These are phyloP conservation scores for Fusarium udum DNA, from an alignment of 2,329 filamentous ascomycete genomes.

Conservation along the genomic window DNA sequence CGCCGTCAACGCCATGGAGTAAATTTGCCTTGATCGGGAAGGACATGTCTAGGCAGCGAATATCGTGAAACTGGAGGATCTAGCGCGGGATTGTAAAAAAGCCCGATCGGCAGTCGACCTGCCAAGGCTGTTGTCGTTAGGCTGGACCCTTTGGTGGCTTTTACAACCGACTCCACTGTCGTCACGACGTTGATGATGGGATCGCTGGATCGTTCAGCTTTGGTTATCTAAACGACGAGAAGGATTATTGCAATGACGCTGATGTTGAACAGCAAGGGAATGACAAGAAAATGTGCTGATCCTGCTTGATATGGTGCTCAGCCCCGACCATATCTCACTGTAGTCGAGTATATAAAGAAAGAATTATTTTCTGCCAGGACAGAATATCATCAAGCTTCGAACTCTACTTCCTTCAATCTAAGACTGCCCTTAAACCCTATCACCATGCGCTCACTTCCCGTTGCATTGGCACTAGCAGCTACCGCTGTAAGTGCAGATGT, in stretches of 20 bases:
- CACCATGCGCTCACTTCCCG: neutral
- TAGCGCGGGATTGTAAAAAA: neutral
- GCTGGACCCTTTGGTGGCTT: neutral
- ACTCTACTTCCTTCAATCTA: neutral
- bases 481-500: neutral
- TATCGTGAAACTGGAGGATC: neutral
- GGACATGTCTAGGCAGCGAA: neutral
- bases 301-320: neutral
- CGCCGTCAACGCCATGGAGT: neutral
- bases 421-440: neutral
- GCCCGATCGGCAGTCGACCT: neutral
- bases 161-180: neutral
- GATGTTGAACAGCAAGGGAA: neutral
- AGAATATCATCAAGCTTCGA: neutral
- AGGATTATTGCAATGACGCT: neutral
- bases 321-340: too few species aligned
- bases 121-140: neutral
- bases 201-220: neutral
- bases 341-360: neutral
- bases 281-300: neutral
- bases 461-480: neutral
- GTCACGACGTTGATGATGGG: neutral
- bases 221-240: neutral
- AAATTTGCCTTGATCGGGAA: neutral
- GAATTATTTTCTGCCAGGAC: neutral